These are phyloP conservation scores for Mycena kentingensis DNA, from an alignment of 768 basidiomycete species.

Conservation along the genomic window DNA sequence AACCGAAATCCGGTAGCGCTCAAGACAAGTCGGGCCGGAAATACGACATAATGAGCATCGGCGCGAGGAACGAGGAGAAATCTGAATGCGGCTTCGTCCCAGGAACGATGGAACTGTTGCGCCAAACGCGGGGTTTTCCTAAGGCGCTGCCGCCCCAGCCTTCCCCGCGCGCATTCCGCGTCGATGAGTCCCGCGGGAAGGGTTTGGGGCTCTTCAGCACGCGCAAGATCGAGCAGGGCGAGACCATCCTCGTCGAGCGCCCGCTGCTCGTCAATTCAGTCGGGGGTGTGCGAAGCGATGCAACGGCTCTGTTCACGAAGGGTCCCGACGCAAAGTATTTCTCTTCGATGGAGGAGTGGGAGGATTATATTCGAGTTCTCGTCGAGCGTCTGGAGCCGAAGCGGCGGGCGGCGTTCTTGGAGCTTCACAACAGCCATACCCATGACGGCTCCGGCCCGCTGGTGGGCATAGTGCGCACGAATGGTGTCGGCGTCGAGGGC, in stretches of 20 bases:
- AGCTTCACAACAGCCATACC: constrained; percentile 33
- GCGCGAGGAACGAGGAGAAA: no score
- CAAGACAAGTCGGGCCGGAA: no score
- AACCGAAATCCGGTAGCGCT: no score
- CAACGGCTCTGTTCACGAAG: background rate
- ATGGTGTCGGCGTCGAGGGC: constrained; percentile 28
- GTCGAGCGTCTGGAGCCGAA: constrained; percentile 29
- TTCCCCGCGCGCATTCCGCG: constrained; percentile 14
- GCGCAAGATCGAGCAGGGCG: constrained; percentile 28
- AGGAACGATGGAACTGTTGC: no score
- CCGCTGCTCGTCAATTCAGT: constrained; percentile 36
- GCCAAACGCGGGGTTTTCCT: no score
- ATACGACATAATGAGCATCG: no score
- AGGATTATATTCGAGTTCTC: constrained; percentile 25
- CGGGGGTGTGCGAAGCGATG: background rate
- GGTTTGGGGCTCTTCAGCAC: constrained; percentile 37
- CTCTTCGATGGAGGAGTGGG: constrained; percentile 26
- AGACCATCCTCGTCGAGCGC: constrained; percentile 39
- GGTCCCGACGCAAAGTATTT: background rate
- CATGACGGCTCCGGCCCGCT: constrained; percentile 38
- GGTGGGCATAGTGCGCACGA: constrained; percentile 37
- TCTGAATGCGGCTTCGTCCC: no score
- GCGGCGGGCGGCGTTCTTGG: constrained; percentile 31
- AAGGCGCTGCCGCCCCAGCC: no score
- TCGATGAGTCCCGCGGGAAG: constrained; percentile 11